phyloP scores from a whole-genome alignment of 768 basidiomycete genomes.

The Lactarius deliciosus region DNA sequence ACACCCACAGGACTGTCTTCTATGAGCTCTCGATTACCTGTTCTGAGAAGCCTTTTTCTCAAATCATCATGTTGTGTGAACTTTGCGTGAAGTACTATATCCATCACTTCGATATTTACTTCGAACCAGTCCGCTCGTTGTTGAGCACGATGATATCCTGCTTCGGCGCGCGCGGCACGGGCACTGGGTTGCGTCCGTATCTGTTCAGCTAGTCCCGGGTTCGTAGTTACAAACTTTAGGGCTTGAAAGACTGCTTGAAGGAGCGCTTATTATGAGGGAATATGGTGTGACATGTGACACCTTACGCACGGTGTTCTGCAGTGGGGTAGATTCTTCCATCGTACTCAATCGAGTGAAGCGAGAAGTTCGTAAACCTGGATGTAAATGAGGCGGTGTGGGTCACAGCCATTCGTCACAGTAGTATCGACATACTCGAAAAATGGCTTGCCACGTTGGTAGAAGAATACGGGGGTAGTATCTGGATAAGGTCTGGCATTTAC shows the following conservation, averaged over 20 bases:
- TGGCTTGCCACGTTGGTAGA: constrained; percentile 21
- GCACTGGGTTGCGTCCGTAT: constrained; percentile 27
- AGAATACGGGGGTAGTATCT: constrained; percentile 19
- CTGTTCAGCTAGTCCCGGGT: constrained; percentile 16
- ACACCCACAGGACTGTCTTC: constrained; percentile 37
- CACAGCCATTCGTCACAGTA: too few species aligned
- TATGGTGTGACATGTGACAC: background rate
- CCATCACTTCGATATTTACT: constrained; percentile 36
- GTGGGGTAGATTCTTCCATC: constrained; percentile 23
- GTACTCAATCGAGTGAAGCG: constrained; percentile 21
- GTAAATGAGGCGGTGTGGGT: background rate
- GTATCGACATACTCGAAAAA: constrained; percentile 16
- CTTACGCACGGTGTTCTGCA: constrained; percentile 27
- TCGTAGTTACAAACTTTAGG: constrained; percentile 20
- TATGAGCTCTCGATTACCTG: constrained; percentile 40
- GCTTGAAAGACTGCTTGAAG: constrained; percentile 26
- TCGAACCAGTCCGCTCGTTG: constrained; percentile 29
- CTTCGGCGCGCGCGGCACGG: constrained; percentile 23
- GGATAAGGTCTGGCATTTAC: background rate
- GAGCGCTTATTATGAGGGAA: background rate
- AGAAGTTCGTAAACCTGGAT: constrained; percentile 29
- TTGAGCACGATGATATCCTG: constrained; percentile 15
- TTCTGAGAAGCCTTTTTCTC: constrained; percentile 38
- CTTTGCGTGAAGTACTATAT: constrained; percentile 42
- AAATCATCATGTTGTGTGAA: constrained; percentile 44